Conservation (phyloP, 2,329 filamentous ascomycete genomes). For the Aschersonia sp. region DNA sequence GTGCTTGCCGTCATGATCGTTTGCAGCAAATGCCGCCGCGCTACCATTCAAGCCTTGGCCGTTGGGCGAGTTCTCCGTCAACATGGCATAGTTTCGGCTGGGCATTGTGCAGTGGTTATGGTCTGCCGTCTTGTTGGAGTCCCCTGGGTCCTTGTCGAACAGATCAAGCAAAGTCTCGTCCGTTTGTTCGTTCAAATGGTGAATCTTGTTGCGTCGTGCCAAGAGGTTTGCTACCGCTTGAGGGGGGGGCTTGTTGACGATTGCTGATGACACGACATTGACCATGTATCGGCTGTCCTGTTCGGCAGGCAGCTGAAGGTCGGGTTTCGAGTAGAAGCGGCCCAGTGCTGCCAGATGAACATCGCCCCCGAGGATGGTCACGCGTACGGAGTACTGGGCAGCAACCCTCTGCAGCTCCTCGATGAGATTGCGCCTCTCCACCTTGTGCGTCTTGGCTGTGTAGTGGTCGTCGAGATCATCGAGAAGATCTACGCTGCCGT, state of each 20-base stretch:
- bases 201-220: conserved; percentile 75
- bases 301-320: conserved; percentile 60
- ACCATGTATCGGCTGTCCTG: conserved; percentile 89
- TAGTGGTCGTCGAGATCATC: conserved; percentile 96
- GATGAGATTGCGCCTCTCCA: conserved; percentile 66
- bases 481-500: conserved; percentile 82
- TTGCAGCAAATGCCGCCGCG: conserved; percentile 4
- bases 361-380: conserved; percentile 88
- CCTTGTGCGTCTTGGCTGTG: conserved; percentile 82
- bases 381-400: conserved; percentile 71
- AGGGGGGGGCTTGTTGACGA: conserved; percentile 88
- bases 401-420: conserved; percentile 72
- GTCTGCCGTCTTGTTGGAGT: conserved; percentile 53
- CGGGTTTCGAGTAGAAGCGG: conserved; percentile 86
- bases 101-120: conserved; percentile 83
- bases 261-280: conserved; percentile 87
- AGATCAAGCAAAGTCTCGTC: conserved; percentile 91
- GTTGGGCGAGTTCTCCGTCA: conserved; percentile 72
- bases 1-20: conserved; percentile 6
- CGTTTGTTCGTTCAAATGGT: conserved; percentile 56
- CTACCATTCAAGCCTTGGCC: conserved; percentile 17
- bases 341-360: conserved; percentile 87
- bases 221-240: conserved; percentile 80
- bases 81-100: conserved; percentile 82
- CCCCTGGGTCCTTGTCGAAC: conserved; percentile 80